Evolutionary conservation across 179 eudicot genomes (phyloP), one percentile per base, ranked within the genome.

Genomic region (Actinidia arguta): DNA sequence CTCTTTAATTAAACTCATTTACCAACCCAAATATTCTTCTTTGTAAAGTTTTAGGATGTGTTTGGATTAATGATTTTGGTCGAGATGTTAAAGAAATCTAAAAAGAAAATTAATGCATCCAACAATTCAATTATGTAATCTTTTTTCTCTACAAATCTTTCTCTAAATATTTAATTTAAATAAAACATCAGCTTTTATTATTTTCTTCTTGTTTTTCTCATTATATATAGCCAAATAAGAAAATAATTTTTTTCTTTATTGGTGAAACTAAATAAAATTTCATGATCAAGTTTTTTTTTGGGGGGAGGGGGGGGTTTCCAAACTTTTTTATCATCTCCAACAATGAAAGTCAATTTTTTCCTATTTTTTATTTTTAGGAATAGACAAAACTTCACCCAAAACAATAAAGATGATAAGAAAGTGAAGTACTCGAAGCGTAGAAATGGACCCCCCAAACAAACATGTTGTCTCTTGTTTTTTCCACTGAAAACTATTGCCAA

Each of bases 361-460:
- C 59, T 6, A 22, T 48, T 8, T 47, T 72, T 73, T 73, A 8
- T 17, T 73, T 48, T 24, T 8, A 7, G 16, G 14, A 73, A 22
- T 22, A 73, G 48, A 73, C 59, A 56, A 70, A 81, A 73, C 54
- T 63, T 73, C 72, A 61, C 62, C 72, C 72, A 46, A 73, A 73
- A 47, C 54, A 58, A 31, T 58, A 8, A 58, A 80, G n/a, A 55
- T 0, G 27, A n/a, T 16, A 71, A 61, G 80, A 64, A 76, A 75
- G 16, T 82, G 75, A 82, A 75, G 84, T 75, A n/a, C 47, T 75
- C 48, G 24, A n/a, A 64, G 58, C 27, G 64, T 63, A 63, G 83
- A 81, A 81, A 81, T 18, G 36, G 74, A 52, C 24, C 24, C 22
- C 73, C 52, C 27, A 74, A 75, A 67, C 74, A 76, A 76, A 76